These are phyloP conservation scores for Bipolaris oryzae DNA, from an alignment of 2,329 filamentous ascomycete species.

Conservation along the genomic window DNA sequence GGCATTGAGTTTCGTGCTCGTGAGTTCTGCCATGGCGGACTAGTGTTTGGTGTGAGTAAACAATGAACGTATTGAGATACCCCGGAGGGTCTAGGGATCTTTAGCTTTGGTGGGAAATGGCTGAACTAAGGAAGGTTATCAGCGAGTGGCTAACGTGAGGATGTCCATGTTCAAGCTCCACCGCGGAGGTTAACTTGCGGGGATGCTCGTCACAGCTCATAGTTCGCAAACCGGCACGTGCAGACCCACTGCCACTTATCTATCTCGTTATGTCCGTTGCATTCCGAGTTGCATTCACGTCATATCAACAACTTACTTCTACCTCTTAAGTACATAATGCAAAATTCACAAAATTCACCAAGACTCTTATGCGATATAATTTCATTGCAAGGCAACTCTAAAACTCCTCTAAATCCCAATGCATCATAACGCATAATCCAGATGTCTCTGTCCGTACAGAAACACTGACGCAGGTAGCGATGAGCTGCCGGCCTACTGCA, in stretches of 20 bases:
- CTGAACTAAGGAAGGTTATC: background rate
- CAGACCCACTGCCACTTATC: background rate
- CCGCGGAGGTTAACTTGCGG: constrained; percentile 25
- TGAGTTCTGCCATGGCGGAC: constrained; percentile 53
- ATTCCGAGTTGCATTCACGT: background rate
- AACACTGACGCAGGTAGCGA: constrained; percentile 43
- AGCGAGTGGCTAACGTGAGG: constrained; percentile 4
- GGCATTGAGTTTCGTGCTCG: constrained; percentile 71
- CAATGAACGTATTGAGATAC: background rate
- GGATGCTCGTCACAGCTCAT: constrained; percentile 30
- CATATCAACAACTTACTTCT: background rate
- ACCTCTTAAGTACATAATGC: background rate
- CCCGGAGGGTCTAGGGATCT: background rate
- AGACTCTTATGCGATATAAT: constrained; percentile 38
- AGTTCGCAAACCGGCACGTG: constrained; percentile 24
- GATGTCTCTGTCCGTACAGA: constrained; percentile 39
- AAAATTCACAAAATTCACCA: background rate
- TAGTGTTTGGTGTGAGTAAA: background rate
- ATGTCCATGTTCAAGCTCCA: constrained; percentile 15
- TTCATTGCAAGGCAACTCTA: constrained; percentile 46
- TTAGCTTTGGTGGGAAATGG: background rate
- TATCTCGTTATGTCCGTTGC: background rate
- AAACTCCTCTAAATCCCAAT: constrained; percentile 49
- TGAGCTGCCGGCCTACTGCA: constrained; percentile 44
- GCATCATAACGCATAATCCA: constrained; percentile 45